Base-by-base conservation (phyloP, 805 yeast species). In the Vanderwaltozyma tropicalis region DNA sequence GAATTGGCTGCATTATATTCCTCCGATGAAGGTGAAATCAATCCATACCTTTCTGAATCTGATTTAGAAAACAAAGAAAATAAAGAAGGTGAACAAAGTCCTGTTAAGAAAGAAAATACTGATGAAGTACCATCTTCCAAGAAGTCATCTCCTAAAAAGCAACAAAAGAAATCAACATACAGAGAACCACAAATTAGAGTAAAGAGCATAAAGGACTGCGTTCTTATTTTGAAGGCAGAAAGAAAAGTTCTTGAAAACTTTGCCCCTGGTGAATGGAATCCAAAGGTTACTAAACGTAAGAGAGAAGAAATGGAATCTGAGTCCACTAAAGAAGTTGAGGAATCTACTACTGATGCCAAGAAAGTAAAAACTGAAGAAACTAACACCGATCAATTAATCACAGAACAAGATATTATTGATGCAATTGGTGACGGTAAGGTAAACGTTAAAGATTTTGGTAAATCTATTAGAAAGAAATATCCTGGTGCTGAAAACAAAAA, bases 261-360 rank as follows among this genome's bases (percentile, higher is more conserved):
- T 62, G 92, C 92, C 2, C 63, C 57, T 15, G 95, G 95, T 20
- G 83, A 77, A 38, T 88, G 96, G 96, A 80, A 80, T 59, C 89
- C 95, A 17, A 55, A 57, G 25, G 41, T 35, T 11, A 66, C 66
- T 10, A 62, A 58, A 16, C 67, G 48, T 36, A 55, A 45, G 44
- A 56, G 57, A 38, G 63, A 48, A 30, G 49, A 41, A 31, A 22
- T 32, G 18, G 34, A 31, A 21, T 29, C 31, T n/a, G 38, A 19
- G 18, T 3, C 6, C 19, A 20, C 21, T 32, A 34, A 12, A 32
- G 34, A 7, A 7, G 27, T 11, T 11, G 27, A 24, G 12, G 27
- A n/a, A 18, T 19, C 33, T 21, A 35, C 32, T 1, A 31, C 48
- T 9, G 18, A 31, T 2, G 22, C 34, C n/a, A 71, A 71, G 49